Evolutionary conservation across 768 basidiomycete genomes (phyloP), one percentile per base, ranked within the genome.

Genomic region (Lactarius hengduanensis): DNA sequence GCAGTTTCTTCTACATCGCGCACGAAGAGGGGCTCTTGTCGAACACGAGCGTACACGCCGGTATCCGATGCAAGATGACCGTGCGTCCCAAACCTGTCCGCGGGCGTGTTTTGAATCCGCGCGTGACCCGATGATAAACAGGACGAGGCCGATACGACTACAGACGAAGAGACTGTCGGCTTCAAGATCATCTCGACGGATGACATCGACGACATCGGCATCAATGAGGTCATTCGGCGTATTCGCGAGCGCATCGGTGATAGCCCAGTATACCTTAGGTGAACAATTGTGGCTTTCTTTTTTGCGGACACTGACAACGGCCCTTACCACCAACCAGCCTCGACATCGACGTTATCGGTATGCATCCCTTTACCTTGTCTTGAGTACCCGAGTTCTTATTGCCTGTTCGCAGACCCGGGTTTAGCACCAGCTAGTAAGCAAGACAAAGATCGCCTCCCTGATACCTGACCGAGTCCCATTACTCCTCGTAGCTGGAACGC

Each of bases 1-100:
- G 93, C 62, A 90, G 89, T 1, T 95, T 93, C 79, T 96, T 95
- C 78, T 84, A 86, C 75, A 74, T 90, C 43, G 94, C 94, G 0
- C 81, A 82, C 30, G 83, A 91, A 71, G 91, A 94, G 73, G 90
- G 90, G 1, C 80, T 94, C 47, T 83, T 95, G 81, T 76, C 83
- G 40, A 86, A 88, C 66, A 82, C 84, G 47, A 83, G 90, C 67
- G 85, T 96, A 32, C 94, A 96, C 73, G 94, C 88, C 10, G 93
- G 94, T 4, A 89, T 96, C 67, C 81, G 93, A 54, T 91, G 90
- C 76, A 91, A 91, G 72, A 78, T 95, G 54, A 76, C 71, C 28
- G 86, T 85, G 64, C 68, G 81, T 76, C 43, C 43, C 57, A 41
- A 47, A 3, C 22, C 34, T 43, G n/a, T 1, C 26, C 22, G 38